Base-by-base conservation (phyloP, 768 basidiomycete species). In the Candolleomyces eurysporus region DNA sequence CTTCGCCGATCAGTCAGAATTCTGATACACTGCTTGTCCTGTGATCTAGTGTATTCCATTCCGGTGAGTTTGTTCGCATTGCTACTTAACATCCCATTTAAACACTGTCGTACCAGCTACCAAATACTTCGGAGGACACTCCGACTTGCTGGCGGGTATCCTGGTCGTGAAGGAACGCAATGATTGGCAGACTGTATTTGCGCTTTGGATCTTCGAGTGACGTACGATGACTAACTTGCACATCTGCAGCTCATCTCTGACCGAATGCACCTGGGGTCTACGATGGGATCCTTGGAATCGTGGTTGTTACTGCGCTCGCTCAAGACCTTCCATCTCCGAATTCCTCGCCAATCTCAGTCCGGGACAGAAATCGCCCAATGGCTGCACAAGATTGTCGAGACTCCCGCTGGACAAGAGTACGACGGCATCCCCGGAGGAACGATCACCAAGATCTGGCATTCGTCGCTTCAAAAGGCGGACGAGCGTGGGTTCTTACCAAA, bases 101-200 rank as follows among this genome's bases (percentile, higher is more conserved):
- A 40, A 2, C 4, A 5, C 14, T 31, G 13, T 56, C 40, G 42
- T 13, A 50, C 39, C 32, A 90, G 91, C 82, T 8, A 88, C 89
- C 6, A 95, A 94, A 70, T 95, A 95, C 71, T 86, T 96, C 57
- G 91, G 89, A 31, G 94, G 93, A 1, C 93, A 95, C 67, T 90
- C 89, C 0, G 94, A 96, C 67, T 76, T 93, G 36, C 83, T 96
- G 4, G 79, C 82, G 36, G 94, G 94, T 16, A 83, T 94, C 8
- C 77, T 96, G 22, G 80, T 92, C 22, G 88, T 91, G 6, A 87
- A 84, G 61, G 82, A 82, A 0, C 65, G 71, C 39, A 83, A 84
- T 55, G 89, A 91, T 66, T 91, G 90, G 86, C 73, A 79, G 11
- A 65, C 78, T 69, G 91, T 91, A 36, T 11, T 63, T 66, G 76